These are phyloP conservation scores for Thamnidium elegans DNA, from an alignment of 192 early-diverging fungal species.

Conservation along the genomic window DNA sequence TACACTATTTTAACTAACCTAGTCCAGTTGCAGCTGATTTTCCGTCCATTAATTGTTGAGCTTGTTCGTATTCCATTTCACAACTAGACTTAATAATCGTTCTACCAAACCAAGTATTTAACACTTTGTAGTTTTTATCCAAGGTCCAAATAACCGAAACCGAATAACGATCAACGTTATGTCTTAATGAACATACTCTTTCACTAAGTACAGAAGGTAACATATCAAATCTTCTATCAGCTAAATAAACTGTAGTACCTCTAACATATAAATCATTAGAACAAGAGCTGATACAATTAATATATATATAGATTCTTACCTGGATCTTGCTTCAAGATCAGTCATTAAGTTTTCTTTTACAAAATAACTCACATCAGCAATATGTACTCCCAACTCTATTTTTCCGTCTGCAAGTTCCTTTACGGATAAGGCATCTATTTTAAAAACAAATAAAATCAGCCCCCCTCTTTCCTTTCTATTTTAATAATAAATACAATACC, in stretches of 20 bases:
- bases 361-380: conserved; percentile 75
- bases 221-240: conserved; percentile 83
- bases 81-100: conserved; percentile 69
- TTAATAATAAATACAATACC: conserved; percentile 23
- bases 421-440: conserved; percentile 63
- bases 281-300: neutral
- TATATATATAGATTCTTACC: conserved; percentile 14
- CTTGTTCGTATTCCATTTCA: conserved; percentile 77
- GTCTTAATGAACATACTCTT: conserved; percentile 66
- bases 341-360: conserved; percentile 58
- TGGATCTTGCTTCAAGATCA: conserved; percentile 66
- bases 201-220: conserved; percentile 72
- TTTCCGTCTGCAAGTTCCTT: conserved; percentile 43
- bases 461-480: neutral
- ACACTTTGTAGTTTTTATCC: conserved; percentile 48
- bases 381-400: conserved; percentile 73
- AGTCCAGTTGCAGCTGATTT: conserved; percentile 37
- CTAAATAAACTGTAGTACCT: conserved; percentile 75
- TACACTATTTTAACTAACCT: conserved; percentile 17
- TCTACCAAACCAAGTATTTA: conserved; percentile 71
- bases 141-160: conserved; percentile 73
- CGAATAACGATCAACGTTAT: conserved; percentile 63
- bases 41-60: conserved; percentile 67
- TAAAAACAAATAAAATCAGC: neutral
- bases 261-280: conserved; percentile 24